Conservation (phyloP, 2,329 filamentous ascomycete species). For the Diaporthe sp. region DNA sequence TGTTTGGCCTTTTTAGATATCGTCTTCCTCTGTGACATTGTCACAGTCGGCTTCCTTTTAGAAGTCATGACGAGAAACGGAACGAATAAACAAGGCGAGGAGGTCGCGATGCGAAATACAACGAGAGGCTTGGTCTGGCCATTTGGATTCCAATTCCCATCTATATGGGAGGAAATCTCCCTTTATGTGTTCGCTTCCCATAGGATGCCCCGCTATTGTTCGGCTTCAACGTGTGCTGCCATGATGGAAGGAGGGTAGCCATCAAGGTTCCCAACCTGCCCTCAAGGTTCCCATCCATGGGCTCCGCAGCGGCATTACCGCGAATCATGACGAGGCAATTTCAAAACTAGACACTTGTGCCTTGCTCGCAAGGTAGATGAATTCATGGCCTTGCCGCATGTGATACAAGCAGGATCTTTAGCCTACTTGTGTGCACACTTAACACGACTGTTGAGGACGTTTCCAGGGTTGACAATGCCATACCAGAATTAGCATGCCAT, state of each 20-base stretch:
- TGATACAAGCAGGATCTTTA: not conserved
- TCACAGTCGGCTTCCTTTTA: not conserved
- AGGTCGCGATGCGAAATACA: not conserved
- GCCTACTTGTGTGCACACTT: not conserved
- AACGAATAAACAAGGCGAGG: not conserved
- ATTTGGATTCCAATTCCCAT: not conserved
- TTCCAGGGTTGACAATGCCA: not conserved
- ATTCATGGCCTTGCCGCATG: not conserved
- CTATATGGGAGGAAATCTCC: not conserved
- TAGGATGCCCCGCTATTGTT: no score
- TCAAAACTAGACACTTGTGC: not conserved
- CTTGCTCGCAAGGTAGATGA: not conserved
- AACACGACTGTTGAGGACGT: not conserved
- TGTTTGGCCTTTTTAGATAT: not conserved
- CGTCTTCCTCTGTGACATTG: not conserved
- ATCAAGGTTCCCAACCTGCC: constrained; percentile 2
- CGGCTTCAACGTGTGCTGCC: no score
- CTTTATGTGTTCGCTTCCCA: not conserved
- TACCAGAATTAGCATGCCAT: no score
- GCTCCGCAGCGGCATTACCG: not conserved
- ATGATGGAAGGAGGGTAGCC: not conserved
- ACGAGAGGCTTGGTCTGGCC: not conserved
- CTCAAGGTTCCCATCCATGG: constrained; percentile 16
- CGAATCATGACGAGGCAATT: constrained; percentile 3
- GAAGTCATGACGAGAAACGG: not conserved